Conservation (phyloP, 139 green algal genomes). For the Picochlorum sp. region DNA sequence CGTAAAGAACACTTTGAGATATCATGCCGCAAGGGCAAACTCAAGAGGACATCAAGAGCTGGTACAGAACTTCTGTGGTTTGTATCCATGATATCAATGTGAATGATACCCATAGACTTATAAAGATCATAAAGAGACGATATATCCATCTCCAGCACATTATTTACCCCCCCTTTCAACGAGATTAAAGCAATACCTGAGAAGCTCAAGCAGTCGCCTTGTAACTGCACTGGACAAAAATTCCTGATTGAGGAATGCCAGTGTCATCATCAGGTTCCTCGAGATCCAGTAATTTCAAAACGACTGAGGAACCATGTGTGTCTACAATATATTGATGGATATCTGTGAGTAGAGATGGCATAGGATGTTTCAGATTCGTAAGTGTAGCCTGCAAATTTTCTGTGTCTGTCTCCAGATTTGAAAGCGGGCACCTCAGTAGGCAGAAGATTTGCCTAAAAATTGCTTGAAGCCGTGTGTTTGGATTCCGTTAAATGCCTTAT, state of each 20-base stretch:
- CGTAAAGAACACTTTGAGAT: no score
- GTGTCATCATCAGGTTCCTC: background rate
- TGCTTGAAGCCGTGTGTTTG: background rate
- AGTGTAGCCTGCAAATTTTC: background rate
- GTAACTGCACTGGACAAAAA: background rate
- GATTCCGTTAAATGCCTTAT: background rate
- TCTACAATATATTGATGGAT: constrained; percentile 1
- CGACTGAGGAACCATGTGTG: background rate
- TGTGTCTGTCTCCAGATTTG: background rate
- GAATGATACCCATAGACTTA: no score
- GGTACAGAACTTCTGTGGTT: background rate
- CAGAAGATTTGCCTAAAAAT: constrained; percentile 3
- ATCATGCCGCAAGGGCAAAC: no score
- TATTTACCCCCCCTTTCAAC: no score
- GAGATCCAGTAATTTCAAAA: background rate
- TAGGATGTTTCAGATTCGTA: background rate
- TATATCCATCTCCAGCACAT: no score
- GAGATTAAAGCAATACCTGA: background rate
- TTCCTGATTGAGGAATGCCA: background rate
- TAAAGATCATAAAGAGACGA: no score
- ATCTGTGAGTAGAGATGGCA: background rate
- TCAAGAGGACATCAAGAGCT: constrained; percentile 3
- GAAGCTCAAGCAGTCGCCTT: background rate
- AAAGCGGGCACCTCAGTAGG: background rate
- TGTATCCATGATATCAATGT: no score